A percentile compares a stretch with the other conserved stretches of the same genome.
phyloP scores from a whole-genome alignment of 2,329 filamentous ascomycete species.

The Epichloe amarillans region DNA sequence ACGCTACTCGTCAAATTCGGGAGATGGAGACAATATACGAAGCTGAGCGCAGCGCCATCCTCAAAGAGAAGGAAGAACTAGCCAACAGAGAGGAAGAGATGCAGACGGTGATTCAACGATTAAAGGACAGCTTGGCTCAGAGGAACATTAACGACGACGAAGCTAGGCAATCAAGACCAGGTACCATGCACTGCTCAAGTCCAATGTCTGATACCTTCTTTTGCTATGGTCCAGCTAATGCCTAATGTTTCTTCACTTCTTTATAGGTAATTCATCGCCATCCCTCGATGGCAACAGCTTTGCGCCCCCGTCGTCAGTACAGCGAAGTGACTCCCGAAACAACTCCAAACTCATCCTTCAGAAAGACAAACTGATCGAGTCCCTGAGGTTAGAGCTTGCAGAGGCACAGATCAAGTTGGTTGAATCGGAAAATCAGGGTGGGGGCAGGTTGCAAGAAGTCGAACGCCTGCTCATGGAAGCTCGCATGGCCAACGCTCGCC shows the following conservation, averaged over 20 bases:
- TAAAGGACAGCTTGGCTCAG: constrained; percentile 81
- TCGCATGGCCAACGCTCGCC: constrained; percentile 84
- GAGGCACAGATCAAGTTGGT: constrained; percentile 93
- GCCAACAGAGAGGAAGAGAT: constrained; percentile 76
- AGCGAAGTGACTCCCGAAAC: constrained; percentile 78
- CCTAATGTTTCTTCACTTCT: not conserved
- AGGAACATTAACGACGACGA: constrained; percentile 49
- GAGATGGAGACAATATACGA: constrained; percentile 92
- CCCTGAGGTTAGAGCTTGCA: constrained; percentile 77
- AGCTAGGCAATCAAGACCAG: constrained; percentile 41
- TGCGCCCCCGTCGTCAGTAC: constrained; percentile 70
- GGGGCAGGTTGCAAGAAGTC: constrained; percentile 76
- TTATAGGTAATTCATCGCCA: constrained; percentile 44
- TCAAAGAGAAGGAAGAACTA: constrained; percentile 87
- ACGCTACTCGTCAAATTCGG: constrained; percentile 67
- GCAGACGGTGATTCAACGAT: constrained; percentile 74
- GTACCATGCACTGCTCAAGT: constrained; percentile 24
- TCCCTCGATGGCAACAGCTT: constrained; percentile 66
- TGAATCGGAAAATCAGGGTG: constrained; percentile 85
- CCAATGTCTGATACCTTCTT: not conserved
- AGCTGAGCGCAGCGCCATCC: constrained; percentile 71
- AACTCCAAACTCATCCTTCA: constrained; percentile 83
- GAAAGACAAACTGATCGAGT: constrained; percentile 94
- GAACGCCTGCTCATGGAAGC: constrained; percentile 82
- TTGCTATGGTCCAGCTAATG: constrained; percentile 9